Evolutionary conservation across 495 filamentous ascomycete genomes (phyloP), one percentile per base, ranked within the genome.

Genomic region (Parathielavia hyrcaniae): DNA sequence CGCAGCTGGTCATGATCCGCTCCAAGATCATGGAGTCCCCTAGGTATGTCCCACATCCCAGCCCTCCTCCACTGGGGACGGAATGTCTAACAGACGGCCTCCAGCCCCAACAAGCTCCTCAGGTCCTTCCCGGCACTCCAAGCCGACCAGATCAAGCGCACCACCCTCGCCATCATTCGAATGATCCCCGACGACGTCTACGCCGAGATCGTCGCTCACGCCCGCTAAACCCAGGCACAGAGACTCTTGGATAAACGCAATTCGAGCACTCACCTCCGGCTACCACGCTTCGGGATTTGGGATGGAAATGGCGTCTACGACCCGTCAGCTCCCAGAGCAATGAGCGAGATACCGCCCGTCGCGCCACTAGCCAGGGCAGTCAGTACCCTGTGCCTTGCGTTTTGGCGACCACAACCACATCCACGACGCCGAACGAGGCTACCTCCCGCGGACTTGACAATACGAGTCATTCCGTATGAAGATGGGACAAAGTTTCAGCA

Each of bases 181-280:
- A 92, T 87, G 76, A 90, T 98, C 53, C 95, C 93, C 9, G 81
- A 87, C 57, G 87, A 91, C 60, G 75, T 99, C 44, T 99, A 96
- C 64, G 84, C 84, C 43, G 89, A 95, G 67, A 86, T 98, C 66
- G 82, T 97, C 40, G 78, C 77, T 45, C 95, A 98, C 73, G 91
- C 92, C 20, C 84, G 87, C 67, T 95, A 64, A 55, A 30, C 1
- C 14, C 4, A 47, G 46, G 10, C 32, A 40, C 0, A 19, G 8
- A 16, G 20, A 4, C 10, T 2, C 30, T 22, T 4, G 26, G 6
- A 3, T 30, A 30, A 30, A 30, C 26, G 26, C 2, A 30, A 30
- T 30, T 30, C 26, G 26, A 30, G 26, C 26, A 30, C 2, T 3
- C 26, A 6, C 2, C n/a, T 39, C 11, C 6, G 36, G 36, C 36